These are phyloP conservation scores for Yamadazyma kitorensis DNA, from an alignment of 805 yeast species.

Conservation along the genomic window DNA sequence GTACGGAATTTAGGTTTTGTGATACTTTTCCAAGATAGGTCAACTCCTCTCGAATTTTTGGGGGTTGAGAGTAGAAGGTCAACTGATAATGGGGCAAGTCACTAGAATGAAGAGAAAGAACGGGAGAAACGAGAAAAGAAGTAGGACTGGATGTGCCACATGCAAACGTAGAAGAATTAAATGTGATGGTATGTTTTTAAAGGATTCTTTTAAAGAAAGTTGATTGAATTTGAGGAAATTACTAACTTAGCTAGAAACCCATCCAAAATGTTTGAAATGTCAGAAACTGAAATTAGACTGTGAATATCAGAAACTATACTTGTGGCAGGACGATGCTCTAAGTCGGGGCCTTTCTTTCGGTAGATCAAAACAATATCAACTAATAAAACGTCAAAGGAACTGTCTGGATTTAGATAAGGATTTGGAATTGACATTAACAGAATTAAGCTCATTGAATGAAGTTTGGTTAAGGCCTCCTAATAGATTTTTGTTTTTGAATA, in stretches of 20 bases:
- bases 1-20: no score
- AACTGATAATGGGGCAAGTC: no score
- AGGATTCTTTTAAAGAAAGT: no score
- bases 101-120: no score
- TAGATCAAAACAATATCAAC: constrained; percentile 21
- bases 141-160: constrained; percentile 17
- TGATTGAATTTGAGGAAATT: no score
- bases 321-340: constrained; percentile 39
- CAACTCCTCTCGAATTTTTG: no score
- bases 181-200: constrained; percentile 13
- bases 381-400: constrained; percentile 8
- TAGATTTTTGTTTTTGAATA: constrained; percentile 17
- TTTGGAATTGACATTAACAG: constrained; percentile 11
- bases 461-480: constrained; percentile 9
- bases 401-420: constrained; percentile 1
- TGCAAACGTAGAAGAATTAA: constrained; percentile 16
- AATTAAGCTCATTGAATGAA: constrained; percentile 7
- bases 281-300: constrained; percentile 18
- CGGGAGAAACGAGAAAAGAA: constrained; percentile 15
- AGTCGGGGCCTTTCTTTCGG: constrained; percentile 36
- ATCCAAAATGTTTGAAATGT: constrained; percentile 31
- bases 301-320: constrained; percentile 15
- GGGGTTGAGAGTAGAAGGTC: no score
- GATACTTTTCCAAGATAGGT: no score
- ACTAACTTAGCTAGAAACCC: constrained; percentile 17